phyloP scores from a whole-genome alignment of 2,329 filamentous ascomycete species.

The Tolypocladium pustulatum region DNA sequence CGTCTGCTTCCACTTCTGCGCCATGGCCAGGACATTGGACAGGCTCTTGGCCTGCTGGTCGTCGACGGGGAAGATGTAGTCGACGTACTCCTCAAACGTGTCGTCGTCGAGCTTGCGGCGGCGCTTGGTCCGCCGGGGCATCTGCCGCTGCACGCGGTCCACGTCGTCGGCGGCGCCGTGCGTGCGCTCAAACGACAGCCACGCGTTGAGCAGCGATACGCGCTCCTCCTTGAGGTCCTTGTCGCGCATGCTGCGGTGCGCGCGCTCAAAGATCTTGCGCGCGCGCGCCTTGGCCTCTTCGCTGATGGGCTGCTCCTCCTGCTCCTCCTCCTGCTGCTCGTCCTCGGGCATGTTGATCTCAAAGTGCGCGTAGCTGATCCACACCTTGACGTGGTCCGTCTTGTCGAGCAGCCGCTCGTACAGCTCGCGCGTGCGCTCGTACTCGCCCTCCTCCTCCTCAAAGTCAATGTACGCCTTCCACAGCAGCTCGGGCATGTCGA shows the following conservation, averaged over 20 bases:
- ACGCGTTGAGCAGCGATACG: slow-evolving; percentile 83
- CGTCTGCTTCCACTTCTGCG: slow-evolving; percentile 73
- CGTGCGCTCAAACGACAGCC: slow-evolving; percentile 83
- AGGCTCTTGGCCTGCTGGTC: slow-evolving; percentile 77
- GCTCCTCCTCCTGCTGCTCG: slow-evolving; percentile 39
- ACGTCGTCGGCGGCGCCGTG: slow-evolving; percentile 69
- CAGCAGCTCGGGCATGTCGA: slow-evolving; percentile 95
- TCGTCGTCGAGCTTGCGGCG: slow-evolving; percentile 85
- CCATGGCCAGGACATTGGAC: slow-evolving; percentile 74
- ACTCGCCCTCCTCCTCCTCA: slow-evolving; percentile 91
- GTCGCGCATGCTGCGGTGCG: slow-evolving; percentile 78
- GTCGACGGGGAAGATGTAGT: slow-evolving; percentile 95
- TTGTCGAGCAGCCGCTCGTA: slow-evolving; percentile 89
- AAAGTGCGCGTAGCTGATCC: slow-evolving; percentile 98
- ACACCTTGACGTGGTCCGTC: slow-evolving; percentile 98
- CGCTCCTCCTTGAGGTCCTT: slow-evolving; percentile 87
- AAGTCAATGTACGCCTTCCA: slow-evolving; percentile 99
- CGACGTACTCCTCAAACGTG: slow-evolving; percentile 86
- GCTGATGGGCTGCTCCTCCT: slow-evolving; percentile 60
- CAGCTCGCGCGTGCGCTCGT: slow-evolving; percentile 66
- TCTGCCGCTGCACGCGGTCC: slow-evolving; percentile 78
- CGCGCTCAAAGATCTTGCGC: slow-evolving; percentile 73
- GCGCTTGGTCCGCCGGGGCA: slow-evolving; percentile 91
- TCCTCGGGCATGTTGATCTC: slow-evolving; percentile 87
- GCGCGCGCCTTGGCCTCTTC: slow-evolving; percentile 77